Conservation (phyloP, 768 basidiomycete genomes). For the Auricularia sp. region DNA sequence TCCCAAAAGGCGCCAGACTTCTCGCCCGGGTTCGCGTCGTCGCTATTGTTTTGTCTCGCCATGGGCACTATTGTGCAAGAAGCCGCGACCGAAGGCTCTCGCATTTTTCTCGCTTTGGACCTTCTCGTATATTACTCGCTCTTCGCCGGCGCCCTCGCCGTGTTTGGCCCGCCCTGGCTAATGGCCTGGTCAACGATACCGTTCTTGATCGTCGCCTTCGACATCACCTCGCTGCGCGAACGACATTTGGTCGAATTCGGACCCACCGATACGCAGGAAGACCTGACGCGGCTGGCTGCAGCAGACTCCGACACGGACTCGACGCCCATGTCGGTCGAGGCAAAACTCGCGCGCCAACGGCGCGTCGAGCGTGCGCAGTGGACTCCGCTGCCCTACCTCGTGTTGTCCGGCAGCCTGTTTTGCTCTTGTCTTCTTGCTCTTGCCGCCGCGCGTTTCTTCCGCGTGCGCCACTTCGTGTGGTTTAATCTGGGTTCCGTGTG, state of each 20-base stretch:
- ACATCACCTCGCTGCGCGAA: neutral
- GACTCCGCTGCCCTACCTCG: neutral
- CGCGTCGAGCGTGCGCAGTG: neutral
- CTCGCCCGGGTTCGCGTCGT: neutral
- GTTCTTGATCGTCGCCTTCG: neutral
- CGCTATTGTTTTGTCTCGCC: neutral
- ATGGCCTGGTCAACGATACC: neutral
- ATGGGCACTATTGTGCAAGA: neutral
- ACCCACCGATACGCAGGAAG: neutral
- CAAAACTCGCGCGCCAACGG: neutral
- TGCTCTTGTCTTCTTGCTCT: neutral
- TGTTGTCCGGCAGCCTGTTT: neutral
- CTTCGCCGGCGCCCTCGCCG: neutral
- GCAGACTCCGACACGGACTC: neutral
- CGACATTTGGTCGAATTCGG: neutral
- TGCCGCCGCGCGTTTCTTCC: neutral
- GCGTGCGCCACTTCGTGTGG: neutral
- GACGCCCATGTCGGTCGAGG: neutral
- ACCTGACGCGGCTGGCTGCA: neutral
- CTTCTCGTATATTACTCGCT: neutral
- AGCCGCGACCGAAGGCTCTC: neutral
- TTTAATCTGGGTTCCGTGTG: neutral
- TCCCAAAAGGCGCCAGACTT: neutral
- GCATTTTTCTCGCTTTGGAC: neutral
- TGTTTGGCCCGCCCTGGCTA: neutral